A percentile compares a stretch with the other conserved stretches of the same genome.
Conservation (phyloP, 768 basidiomycete genomes). For the Tubosaeta sp. region DNA sequence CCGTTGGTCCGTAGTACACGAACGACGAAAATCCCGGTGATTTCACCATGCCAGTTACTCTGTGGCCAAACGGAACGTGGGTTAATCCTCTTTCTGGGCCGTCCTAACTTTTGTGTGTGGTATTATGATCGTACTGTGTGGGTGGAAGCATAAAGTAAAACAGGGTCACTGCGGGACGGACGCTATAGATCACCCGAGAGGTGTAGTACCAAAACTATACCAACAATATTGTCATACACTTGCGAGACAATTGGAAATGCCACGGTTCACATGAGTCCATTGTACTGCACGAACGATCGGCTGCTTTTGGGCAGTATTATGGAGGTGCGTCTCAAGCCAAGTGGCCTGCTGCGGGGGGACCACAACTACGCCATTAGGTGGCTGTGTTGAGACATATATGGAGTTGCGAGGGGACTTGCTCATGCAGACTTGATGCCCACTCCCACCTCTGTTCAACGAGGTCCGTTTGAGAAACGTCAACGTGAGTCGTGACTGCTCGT, state of each 20-base stretch:
- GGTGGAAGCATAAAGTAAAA: too few species aligned
- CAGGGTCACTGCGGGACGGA: neutral
- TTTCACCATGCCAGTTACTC: constrained; percentile 73
- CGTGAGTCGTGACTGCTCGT: constrained; percentile 9
- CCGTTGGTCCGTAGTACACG: constrained; percentile 40
- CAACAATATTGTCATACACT: too few species aligned
- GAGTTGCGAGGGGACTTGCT: constrained; percentile 7
- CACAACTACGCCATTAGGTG: neutral
- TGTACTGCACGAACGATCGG: too few species aligned
- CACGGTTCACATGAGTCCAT: too few species aligned
- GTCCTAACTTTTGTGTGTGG: constrained; percentile 31
- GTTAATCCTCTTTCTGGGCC: constrained; percentile 68
- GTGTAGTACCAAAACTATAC: too few species aligned
- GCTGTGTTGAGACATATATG: constrained; percentile 19
- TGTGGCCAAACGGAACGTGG: constrained; percentile 83
- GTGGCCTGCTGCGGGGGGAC: neutral
- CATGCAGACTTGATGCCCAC: constrained; percentile 20
- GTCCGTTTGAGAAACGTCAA: constrained; percentile 18
- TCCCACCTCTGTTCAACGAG: constrained; percentile 17
- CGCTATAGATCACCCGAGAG: too few species aligned
- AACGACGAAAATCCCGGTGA: constrained; percentile 52
- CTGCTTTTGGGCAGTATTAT: too few species aligned
- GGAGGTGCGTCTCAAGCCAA: too few species aligned
- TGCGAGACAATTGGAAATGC: too few species aligned
- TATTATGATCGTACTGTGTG: neutral